Conservation (phyloP, 306 rosid genomes). For the Luffa acutangula region DNA sequence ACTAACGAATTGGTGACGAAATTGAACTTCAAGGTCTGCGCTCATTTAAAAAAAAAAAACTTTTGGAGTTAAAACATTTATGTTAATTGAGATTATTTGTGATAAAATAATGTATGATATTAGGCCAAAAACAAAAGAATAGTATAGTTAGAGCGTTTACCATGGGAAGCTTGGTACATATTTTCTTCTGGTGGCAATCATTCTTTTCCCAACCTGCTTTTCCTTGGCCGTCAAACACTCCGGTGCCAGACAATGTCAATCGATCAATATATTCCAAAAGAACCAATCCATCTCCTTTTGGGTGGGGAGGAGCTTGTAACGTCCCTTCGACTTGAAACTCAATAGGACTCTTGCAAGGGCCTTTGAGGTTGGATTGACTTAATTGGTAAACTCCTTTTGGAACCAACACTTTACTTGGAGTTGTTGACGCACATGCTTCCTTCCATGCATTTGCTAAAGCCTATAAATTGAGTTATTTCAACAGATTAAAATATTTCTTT, state of each 20-base stretch:
- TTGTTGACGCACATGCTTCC: constrained; percentile 21
- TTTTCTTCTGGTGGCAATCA: constrained; percentile 3
- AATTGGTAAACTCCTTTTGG: constrained; percentile 11
- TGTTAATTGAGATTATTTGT: too few relatives aligned
- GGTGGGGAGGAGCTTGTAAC: constrained; percentile 22
- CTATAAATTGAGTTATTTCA: background rate
- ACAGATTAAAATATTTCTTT: background rate
- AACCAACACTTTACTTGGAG: constrained; percentile 9
- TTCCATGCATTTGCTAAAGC: constrained; percentile 24
- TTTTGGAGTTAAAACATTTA: too few relatives aligned
- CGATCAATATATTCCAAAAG: constrained; percentile 8
- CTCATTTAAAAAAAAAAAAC: too few relatives aligned
- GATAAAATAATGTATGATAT: too few relatives aligned
- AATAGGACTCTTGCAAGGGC: constrained; percentile 34
- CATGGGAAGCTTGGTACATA: constrained; percentile 13
- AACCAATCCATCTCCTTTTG: constrained; percentile 20
- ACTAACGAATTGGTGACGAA: background rate
- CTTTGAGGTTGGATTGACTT: background rate
- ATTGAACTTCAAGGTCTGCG: background rate
- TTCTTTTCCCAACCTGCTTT: constrained; percentile 22
- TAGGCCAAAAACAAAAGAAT: background rate
- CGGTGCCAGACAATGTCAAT: constrained; percentile 29
- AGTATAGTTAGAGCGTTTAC: constrained; percentile 8
- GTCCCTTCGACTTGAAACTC: constrained; percentile 19
- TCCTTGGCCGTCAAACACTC: constrained; percentile 41